Base-by-base conservation (phyloP, 2,329 filamentous ascomycete genomes). In the Alternaria rosae region DNA sequence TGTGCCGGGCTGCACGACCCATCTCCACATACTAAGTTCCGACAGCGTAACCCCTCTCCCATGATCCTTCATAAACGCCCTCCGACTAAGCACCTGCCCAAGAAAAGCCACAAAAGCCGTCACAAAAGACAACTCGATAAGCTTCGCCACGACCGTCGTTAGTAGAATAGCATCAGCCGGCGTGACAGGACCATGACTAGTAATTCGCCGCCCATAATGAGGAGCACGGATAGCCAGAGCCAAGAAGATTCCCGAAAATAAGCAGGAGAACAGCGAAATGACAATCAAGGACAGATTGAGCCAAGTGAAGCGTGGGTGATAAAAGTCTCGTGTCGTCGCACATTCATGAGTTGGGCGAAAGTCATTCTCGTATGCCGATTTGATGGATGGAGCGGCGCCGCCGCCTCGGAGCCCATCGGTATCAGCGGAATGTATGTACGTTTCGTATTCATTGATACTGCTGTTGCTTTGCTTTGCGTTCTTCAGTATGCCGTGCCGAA, bases 121-220 rank as follows among this genome's bases (percentile, higher is more conserved):
- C 4, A 92, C 91, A 71, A 93, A 94, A 0, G 89, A 88, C 66
- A 94, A 74, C 78, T 94, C 92, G 50, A 94, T 92, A 0, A 89
- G 86, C 78, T 94, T 94, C 8, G 92, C 90, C 35, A 92, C 81
- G 3, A 92, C 78, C 0, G 91, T 86, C n/a, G 87, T 88, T 1
- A 94, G 72, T 1, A 92, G 78, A 1, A 87, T 89, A 0, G 92
- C 91, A 2, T 87, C 89, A 0, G 88, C 85, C 0, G 89, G 88
- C 0, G 82, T 81, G 15, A 94, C 70, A 3, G 56, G 60, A 8
- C 85, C 83, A 12, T 84, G 80, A 6, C 82, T 84, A 12, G 83
- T 83, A 45, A 93, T 88, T 2, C 68, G 76, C 9, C 80, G 80
- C 9, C 89, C 88, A 78, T 88, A 93, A 64, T 86, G 81, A 0